These are phyloP conservation scores for Diphasiastrum complanatum DNA, from an alignment of 83 land plant species.

Conservation along the genomic window DNA sequence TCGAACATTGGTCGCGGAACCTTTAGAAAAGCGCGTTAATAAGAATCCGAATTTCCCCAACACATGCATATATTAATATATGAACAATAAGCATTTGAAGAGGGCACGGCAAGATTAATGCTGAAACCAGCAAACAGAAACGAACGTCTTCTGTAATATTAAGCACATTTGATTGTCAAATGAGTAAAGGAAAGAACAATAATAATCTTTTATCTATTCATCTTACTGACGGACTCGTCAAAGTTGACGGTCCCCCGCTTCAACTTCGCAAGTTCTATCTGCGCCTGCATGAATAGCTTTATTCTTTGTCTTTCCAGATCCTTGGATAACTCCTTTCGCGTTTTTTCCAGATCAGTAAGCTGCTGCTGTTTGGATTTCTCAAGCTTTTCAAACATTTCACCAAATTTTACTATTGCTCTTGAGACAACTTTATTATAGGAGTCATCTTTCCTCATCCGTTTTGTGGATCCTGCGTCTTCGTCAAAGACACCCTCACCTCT, in stretches of 20 bases:
- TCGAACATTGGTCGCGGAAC: too few species aligned
- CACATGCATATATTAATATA: too few species aligned
- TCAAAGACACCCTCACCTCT: not conserved
- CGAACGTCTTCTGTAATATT: too few species aligned
- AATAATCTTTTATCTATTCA: not conserved
- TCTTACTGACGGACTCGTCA: not conserved
- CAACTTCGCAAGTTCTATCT: slow-evolving; percentile 7
- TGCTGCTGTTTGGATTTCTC: slow-evolving; percentile 9
- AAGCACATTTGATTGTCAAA: too few species aligned
- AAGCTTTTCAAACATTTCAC: slow-evolving; percentile 7
- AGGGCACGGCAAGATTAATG: too few species aligned
- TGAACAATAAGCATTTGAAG: too few species aligned
- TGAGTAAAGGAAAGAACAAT: too few species aligned
- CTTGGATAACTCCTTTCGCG: slow-evolving; percentile 1
- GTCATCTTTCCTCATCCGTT: not conserved
- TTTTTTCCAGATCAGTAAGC: slow-evolving; percentile 8
- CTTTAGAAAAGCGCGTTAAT: too few species aligned
- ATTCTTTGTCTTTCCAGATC: slow-evolving; percentile 12
- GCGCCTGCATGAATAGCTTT: slow-evolving; percentile 11
- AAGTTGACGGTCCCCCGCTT: not conserved
- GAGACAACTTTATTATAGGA: not conserved
- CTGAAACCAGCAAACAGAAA: too few species aligned
- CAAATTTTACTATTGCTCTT: not conserved
- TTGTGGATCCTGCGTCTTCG: not conserved
- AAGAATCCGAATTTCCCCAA: too few species aligned